Conservation (phyloP, 83 land plant species). For the Isoetes engelmannii region DNA sequence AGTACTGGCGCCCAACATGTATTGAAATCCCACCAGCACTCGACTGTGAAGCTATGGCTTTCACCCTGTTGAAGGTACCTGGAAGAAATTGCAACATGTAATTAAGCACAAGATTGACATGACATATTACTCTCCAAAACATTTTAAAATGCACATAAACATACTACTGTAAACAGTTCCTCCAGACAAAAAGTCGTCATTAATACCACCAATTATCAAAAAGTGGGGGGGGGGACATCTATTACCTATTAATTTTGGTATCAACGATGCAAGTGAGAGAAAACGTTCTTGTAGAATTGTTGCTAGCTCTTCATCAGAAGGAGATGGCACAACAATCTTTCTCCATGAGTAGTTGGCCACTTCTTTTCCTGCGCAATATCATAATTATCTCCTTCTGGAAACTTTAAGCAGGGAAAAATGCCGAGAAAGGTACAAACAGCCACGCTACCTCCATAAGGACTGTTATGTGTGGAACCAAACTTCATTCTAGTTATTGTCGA, state of each 20-base stretch:
- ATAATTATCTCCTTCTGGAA: background rate
- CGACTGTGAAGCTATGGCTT: constrained; percentile 20
- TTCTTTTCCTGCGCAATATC: constrained; percentile 22
- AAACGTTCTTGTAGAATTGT: constrained; percentile 50
- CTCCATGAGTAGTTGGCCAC: constrained; percentile 60
- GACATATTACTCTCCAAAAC: too few relatives aligned
- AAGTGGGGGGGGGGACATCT: background rate
- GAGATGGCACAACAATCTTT: constrained; percentile 52
- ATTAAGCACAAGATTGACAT: background rate
- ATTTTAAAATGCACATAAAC: too few relatives aligned
- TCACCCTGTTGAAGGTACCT: constrained; percentile 26
- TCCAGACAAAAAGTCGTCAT: background rate
- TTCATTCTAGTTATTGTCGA: constrained; percentile 56
- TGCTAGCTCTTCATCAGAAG: constrained; percentile 53
- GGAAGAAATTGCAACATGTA: background rate
- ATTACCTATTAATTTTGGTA: constrained; percentile 57
- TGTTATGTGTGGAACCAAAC: constrained; percentile 19
- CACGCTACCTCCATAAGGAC: constrained; percentile 31
- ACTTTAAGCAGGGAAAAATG: background rate
- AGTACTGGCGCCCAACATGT: constrained; percentile 32
- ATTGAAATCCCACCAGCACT: constrained; percentile 3
- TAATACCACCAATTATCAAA: background rate
- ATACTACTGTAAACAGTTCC: too few relatives aligned
- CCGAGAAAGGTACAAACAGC: constrained; percentile 6
- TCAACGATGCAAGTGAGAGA: constrained; percentile 46